These are phyloP conservation scores for Calycina herbarum DNA, from an alignment of 2,329 filamentous ascomycete species.

Conservation along the genomic window DNA sequence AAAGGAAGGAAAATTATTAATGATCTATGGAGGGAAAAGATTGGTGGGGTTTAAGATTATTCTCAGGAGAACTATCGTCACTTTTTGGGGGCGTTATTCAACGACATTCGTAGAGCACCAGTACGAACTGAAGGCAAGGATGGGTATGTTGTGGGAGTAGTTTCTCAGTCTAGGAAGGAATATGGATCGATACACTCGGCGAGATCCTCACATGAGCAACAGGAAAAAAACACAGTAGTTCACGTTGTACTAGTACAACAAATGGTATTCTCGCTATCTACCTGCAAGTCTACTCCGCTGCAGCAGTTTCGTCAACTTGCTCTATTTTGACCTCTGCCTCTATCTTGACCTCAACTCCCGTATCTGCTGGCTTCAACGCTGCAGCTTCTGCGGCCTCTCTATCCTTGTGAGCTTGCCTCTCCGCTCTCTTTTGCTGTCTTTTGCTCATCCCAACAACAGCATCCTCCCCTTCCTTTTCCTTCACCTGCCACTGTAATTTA, in stretches of 20 bases:
- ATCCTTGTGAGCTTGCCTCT: conserved; percentile 27
- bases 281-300: not conserved
- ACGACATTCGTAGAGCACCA: too few relatives aligned
- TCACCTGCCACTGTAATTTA: conserved; percentile 54
- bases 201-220: too few relatives aligned
- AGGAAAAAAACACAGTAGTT: not conserved
- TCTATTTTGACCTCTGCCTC: not conserved
- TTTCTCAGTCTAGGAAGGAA: too few relatives aligned
- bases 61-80: too few relatives aligned
- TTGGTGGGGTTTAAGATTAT: not conserved
- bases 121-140: too few relatives aligned
- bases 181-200: too few relatives aligned
- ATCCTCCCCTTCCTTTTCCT: conserved; percentile 25
- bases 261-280: conserved; percentile 3
- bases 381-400: conserved; percentile 8
- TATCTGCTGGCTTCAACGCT: conserved; percentile 5
- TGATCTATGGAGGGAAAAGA: not conserved
- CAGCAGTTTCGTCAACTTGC: not conserved
- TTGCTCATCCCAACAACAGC: conserved; percentile 25
- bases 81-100: too few relatives aligned
- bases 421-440: conserved; percentile 32
- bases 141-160: too few relatives aligned
- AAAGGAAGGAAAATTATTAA: not conserved
- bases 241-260: not conserved
- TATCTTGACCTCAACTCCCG: not conserved